phyloP scores from a whole-genome alignment of 352 stramenopile species.

The Globisporangium cederbergense region DNA sequence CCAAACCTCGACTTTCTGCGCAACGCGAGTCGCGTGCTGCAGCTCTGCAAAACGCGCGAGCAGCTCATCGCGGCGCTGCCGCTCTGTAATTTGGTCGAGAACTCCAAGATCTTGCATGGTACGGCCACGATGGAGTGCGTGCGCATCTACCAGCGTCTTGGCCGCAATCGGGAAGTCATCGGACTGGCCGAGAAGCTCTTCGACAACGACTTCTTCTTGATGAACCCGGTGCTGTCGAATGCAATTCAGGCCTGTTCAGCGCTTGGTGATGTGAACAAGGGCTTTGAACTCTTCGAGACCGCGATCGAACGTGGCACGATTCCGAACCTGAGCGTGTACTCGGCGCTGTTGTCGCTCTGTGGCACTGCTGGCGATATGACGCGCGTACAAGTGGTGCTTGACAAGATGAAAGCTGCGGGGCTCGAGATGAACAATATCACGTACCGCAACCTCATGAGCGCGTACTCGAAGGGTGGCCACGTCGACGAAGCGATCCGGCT shows the following conservation, averaged over 20 bases:
- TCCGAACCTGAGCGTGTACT: constrained; percentile 64
- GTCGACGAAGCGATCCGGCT: constrained; percentile 46
- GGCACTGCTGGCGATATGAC: constrained; percentile 40
- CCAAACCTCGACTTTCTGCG: constrained; percentile 46
- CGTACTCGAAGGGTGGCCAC: constrained; percentile 56
- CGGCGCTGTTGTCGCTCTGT: constrained; percentile 52
- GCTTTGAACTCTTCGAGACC: constrained; percentile 57
- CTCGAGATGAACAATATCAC: constrained; percentile 67
- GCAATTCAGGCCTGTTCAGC: constrained; percentile 58
- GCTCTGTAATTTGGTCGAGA: constrained; percentile 49
- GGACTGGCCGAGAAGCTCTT: constrained; percentile 49
- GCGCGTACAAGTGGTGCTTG: constrained; percentile 44
- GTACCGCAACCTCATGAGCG: constrained; percentile 69
- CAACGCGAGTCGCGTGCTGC: constrained; percentile 36
- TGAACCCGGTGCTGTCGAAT: constrained; percentile 53
- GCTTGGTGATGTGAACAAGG: constrained; percentile 44
- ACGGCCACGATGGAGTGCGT: constrained; percentile 54
- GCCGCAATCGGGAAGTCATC: constrained; percentile 45
- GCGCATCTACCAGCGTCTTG: constrained; percentile 58
- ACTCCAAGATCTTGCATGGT: constrained; percentile 30
- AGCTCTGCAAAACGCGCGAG: constrained; percentile 45
- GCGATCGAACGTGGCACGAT: constrained; percentile 56
- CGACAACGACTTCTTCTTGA: constrained; percentile 59
- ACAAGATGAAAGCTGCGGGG: constrained; percentile 49
- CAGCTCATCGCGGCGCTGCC: constrained; percentile 55